These are phyloP conservation scores for Lathyrus aphaca DNA, from an alignment of 306 rosid genomes.

Conservation along the genomic window DNA sequence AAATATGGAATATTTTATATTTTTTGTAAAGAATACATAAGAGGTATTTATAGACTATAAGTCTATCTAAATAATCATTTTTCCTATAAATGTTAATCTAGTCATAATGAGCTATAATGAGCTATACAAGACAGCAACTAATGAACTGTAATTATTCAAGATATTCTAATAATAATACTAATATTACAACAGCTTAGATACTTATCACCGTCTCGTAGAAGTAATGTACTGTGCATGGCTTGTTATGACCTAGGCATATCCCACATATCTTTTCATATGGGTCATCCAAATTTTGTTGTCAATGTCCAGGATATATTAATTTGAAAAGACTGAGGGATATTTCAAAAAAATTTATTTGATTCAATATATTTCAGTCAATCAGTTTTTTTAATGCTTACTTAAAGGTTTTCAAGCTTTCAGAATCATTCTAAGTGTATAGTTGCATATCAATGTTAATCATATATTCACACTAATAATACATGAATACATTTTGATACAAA, in stretches of 20 bases:
- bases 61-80: too few species aligned
- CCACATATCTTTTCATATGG: neutral
- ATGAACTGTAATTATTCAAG: too few species aligned
- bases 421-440: neutral
- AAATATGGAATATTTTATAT: too few species aligned
- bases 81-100: too few species aligned
- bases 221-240: neutral
- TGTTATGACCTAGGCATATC: slow-evolving; percentile 4
- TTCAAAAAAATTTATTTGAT: neutral
- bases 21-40: too few species aligned
- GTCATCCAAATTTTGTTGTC: neutral
- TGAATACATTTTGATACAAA: neutral
- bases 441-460: slow-evolving; percentile 9
- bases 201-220: neutral
- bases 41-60: too few species aligned
- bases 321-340: neutral
- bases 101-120: too few species aligned
- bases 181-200: too few species aligned
- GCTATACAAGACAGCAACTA: too few species aligned
- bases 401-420: neutral
- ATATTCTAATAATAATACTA: too few species aligned
- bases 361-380: slow-evolving; percentile 1
- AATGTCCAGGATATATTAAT: neutral
- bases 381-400: neutral
- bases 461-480: neutral